Evolutionary conservation across 2,329 filamentous ascomycete genomes (phyloP).

Genomic region (Diaporthe nobilis): DNA sequence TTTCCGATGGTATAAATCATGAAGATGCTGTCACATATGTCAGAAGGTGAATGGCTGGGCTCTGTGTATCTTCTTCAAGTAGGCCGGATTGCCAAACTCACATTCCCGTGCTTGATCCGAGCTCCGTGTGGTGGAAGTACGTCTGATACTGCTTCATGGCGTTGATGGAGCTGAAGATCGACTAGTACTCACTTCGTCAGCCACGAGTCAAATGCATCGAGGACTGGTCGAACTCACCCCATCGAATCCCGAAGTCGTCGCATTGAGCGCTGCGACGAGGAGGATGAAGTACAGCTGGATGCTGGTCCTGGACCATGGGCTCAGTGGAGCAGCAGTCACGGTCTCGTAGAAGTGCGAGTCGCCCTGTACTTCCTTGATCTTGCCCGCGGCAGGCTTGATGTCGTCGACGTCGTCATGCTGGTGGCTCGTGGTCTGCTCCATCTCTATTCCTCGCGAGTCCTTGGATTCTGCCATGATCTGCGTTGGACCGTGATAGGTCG

Average conservation of each 20-base stretch:
- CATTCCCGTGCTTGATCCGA: conserved; percentile 48
- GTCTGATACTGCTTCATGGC: conserved; percentile 49
- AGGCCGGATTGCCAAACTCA: not conserved
- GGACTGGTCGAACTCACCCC: conserved; percentile 46
- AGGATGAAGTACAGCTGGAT: conserved; percentile 55
- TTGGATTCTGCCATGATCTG: not conserved
- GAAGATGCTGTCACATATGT: conserved; percentile 50
- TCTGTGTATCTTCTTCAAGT: fast-evolving
- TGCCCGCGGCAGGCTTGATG: conserved; percentile 43
- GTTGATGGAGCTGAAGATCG: conserved; percentile 52
- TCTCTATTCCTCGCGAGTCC: not conserved
- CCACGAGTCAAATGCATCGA: not conserved
- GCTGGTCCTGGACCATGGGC: conserved; percentile 53
- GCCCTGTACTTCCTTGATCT: conserved; percentile 49
- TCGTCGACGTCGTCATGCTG: conserved; percentile 22
- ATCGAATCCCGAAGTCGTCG: conserved; percentile 56
- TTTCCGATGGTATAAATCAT: conserved; percentile 63
- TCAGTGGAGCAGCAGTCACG: conserved; percentile 48
- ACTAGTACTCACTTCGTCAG: conserved; percentile 36
- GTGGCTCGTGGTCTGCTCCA: conserved; percentile 2
- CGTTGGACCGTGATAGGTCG: not conserved
- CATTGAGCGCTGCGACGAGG: conserved; percentile 54
- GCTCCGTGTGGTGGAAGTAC: conserved; percentile 44
- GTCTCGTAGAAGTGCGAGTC: conserved; percentile 49
- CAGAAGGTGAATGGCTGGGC: not conserved